Evolutionary conservation across 2,329 filamentous ascomycete genomes (phyloP).

Genomic region (Diaporthe ampelina): DNA sequence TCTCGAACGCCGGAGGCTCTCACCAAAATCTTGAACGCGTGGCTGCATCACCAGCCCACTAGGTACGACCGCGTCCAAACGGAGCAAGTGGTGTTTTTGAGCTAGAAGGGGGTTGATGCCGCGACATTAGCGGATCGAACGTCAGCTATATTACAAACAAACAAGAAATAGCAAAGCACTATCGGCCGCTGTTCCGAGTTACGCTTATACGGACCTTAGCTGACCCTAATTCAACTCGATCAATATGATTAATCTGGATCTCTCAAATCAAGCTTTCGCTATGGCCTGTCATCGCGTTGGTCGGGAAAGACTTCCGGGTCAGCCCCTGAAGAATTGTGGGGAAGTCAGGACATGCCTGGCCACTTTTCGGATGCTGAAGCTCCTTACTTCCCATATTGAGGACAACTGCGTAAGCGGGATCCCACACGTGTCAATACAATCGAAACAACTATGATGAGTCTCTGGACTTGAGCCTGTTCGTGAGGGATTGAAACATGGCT

Average conservation of each 20-base stretch:
- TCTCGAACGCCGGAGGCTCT: not conserved
- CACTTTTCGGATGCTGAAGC: slow-evolving; percentile 30
- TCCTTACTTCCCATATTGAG: slow-evolving; percentile 10
- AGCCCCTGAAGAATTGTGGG: slow-evolving; percentile 30
- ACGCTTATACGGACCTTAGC: not conserved
- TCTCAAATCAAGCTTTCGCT: slow-evolving; percentile 18
- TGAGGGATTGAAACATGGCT: slow-evolving; percentile 8
- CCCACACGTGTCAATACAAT: slow-evolving; percentile 15
- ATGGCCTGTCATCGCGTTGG: slow-evolving; percentile 20
- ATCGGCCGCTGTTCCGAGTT: slow-evolving; percentile 10
- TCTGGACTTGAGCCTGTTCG: not conserved
- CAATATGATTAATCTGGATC: not conserved
- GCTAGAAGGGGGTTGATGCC: not conserved
- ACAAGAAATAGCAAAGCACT: slow-evolving; percentile 3
- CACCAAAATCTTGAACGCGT: not conserved
- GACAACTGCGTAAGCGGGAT: not conserved
- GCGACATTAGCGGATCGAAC: not conserved
- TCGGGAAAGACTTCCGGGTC: not conserved
- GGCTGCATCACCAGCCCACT: not conserved
- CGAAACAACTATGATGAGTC: slow-evolving; percentile 18
- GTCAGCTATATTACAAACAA: not conserved
- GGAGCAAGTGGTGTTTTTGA: not conserved
- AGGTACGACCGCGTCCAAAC: not conserved
- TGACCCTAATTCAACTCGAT: not conserved
- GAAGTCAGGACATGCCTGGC: slow-evolving; percentile 9